phyloP scores from a whole-genome alignment of 1,284 basidiomycete genomes.

The Bjerkandera adusta region DNA sequence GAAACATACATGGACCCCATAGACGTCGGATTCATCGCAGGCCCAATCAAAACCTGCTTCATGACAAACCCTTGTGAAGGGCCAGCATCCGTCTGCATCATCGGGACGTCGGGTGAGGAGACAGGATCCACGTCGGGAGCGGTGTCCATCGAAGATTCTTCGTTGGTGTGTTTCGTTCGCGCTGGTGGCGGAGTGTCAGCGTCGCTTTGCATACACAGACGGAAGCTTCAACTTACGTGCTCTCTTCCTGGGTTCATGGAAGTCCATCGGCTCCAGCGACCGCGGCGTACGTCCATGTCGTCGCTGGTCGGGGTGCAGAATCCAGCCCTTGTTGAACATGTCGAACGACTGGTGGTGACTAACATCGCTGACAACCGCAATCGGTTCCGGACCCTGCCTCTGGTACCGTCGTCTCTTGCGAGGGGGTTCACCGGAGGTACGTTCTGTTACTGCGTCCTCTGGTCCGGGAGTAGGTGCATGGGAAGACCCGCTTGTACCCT shows the following conservation, averaged over 20 bases:
- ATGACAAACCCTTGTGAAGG: neutral
- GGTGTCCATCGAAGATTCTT: slow-evolving; percentile 22
- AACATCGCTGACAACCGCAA: slow-evolving; percentile 59
- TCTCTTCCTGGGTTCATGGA: slow-evolving; percentile 46
- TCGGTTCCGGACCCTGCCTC: slow-evolving; percentile 23
- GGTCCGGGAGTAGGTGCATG: no score
- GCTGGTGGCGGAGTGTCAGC: slow-evolving; percentile 2
- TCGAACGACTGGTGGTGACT: slow-evolving; percentile 75
- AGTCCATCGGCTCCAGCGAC: slow-evolving; percentile 39
- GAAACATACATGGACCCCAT: neutral
- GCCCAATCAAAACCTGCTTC: neutral
- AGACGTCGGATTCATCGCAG: neutral
- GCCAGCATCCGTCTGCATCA: no score
- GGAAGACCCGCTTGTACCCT: no score
- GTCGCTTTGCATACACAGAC: neutral
- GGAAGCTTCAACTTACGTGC: slow-evolving; percentile 36
- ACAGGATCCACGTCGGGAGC: neutral
- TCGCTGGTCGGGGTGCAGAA: slow-evolving; percentile 73
- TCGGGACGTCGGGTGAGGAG: no score
- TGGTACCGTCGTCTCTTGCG: neutral
- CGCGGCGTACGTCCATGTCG: slow-evolving; percentile 44
- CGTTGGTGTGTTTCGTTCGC: neutral
- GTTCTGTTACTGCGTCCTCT: neutral
- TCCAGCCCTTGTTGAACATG: slow-evolving; percentile 88
- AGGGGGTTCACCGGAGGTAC: neutral